Conservation (phyloP, 176 grass and related monocot genomes). For the Triticum timopheevii region DNA sequence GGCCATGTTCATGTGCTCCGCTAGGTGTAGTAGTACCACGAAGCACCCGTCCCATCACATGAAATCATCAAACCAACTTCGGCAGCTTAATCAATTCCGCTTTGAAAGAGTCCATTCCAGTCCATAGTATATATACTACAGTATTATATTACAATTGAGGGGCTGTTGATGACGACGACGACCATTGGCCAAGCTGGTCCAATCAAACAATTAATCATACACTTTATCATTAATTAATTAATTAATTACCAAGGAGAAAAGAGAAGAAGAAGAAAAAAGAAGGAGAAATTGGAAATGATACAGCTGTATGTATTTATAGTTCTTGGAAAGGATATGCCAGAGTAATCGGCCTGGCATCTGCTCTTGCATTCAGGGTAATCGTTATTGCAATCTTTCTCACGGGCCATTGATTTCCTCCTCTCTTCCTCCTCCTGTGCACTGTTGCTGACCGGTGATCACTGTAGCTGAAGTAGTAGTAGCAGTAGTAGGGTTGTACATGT, state of each 20-base stretch:
- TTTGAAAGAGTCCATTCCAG: neutral
- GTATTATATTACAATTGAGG: slow-evolving; percentile 25
- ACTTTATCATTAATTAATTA: slow-evolving; percentile 20
- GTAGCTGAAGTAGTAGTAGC: neutral
- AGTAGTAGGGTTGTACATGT: neutral
- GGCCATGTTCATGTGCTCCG: neutral
- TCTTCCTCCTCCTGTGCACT: neutral
- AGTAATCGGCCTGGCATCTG: neutral
- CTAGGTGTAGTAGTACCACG: neutral
- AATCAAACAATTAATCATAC: slow-evolving; percentile 39
- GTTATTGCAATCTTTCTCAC: slow-evolving; percentile 32
- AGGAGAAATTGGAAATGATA: neutral
- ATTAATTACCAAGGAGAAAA: neutral
- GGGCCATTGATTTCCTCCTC: neutral
- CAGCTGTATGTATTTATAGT: slow-evolving; percentile 13
- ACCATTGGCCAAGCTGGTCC: slow-evolving; percentile 18
- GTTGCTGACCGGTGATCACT: neutral
- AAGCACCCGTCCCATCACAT: neutral
- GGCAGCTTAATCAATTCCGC: slow-evolving; percentile 41
- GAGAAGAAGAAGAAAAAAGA: neutral
- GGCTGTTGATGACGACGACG: neutral
- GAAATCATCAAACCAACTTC: slow-evolving; percentile 39
- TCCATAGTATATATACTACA: neutral
- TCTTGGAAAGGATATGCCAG: neutral
- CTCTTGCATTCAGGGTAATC: neutral